Conservation (phyloP, 1,284 basidiomycete genomes). For the Papiliotrema terrestris region DNA sequence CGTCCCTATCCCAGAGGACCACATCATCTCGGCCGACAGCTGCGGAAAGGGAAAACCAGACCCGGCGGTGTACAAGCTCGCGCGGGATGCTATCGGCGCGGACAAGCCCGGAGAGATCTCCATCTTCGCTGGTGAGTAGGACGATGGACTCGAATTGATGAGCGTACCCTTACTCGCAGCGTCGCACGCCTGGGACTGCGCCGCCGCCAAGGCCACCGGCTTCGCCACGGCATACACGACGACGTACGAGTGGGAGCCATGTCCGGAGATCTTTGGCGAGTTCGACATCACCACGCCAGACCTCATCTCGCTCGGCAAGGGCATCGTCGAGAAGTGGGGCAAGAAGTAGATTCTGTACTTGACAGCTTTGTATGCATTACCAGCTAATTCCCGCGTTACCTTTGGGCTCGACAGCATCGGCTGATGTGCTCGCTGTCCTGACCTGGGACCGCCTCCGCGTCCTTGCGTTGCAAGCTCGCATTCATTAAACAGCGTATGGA, state of each 20-base stretch:
- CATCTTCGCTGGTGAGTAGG: slow-evolving; percentile 27
- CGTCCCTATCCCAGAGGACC: slow-evolving; percentile 26
- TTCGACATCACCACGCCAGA: slow-evolving; percentile 23
- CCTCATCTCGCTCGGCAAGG: slow-evolving; percentile 20
- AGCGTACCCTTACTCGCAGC: slow-evolving; percentile 7
- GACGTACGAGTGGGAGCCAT: slow-evolving; percentile 30
- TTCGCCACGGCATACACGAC: slow-evolving; percentile 30
- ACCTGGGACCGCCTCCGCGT: too few species aligned
- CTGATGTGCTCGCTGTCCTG: too few species aligned
- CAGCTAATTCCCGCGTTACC: too few species aligned
- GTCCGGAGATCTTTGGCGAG: slow-evolving; percentile 25
- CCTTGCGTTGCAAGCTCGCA: too few species aligned
- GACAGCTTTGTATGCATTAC: background rate
- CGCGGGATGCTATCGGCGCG: slow-evolving; percentile 24
- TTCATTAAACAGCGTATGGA: too few species aligned
- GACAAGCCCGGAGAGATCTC: slow-evolving; percentile 29
- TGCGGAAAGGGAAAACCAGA: slow-evolving; percentile 28
- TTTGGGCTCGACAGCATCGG: too few species aligned
- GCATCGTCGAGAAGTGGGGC: slow-evolving; percentile 33
- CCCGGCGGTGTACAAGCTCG: slow-evolving; percentile 27
- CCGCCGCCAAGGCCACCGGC: slow-evolving; percentile 27
- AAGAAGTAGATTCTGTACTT: slow-evolving; percentile 15
- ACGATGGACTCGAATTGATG: too few species aligned
- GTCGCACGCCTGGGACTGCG: slow-evolving; percentile 28
- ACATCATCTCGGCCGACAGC: slow-evolving; percentile 32